Conservation (phyloP, 371 early-diverging fungal species). For the Syncephalastrum racemosum region DNA sequence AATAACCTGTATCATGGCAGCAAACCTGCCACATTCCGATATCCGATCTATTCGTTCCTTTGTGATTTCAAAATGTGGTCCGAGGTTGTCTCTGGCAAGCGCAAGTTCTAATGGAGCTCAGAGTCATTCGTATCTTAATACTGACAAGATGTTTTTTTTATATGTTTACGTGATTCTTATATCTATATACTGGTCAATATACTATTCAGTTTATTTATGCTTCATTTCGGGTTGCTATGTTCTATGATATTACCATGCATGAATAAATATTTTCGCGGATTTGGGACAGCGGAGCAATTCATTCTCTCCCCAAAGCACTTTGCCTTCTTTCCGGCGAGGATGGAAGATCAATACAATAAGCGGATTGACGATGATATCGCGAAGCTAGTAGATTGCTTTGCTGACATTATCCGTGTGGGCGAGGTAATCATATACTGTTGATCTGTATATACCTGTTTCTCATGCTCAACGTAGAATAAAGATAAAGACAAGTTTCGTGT, state of each 20-base stretch:
- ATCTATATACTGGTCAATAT: no score
- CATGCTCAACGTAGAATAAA: slow-evolving; percentile 27
- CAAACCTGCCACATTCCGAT: slow-evolving; percentile 72
- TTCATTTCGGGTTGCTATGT: no score
- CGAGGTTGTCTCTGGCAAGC: slow-evolving; percentile 46
- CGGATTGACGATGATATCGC: slow-evolving; percentile 61
- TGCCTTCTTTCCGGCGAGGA: slow-evolving; percentile 17
- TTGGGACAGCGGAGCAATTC: no score
- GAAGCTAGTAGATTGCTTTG: slow-evolving; percentile 62
- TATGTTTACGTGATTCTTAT: no score
- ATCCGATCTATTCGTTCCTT: slow-evolving; percentile 61
- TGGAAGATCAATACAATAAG: slow-evolving; percentile 65
- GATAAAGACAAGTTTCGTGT: slow-evolving; percentile 72
- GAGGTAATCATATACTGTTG: slow-evolving; percentile 38
- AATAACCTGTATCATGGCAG: slow-evolving; percentile 14
- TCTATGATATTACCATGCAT: no score
- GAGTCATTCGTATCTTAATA: no score
- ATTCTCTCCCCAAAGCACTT: no score
- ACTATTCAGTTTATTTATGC: no score
- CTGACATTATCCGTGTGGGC: slow-evolving; percentile 62
- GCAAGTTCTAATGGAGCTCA: slow-evolving; percentile 29
- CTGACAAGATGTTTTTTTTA: no score
- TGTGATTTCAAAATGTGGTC: slow-evolving; percentile 66
- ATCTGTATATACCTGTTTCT: background rate
- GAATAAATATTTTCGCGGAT: no score